Evolutionary conservation across 805 yeast genomes (phyloP).

Genomic region (Lipomyces mesembrius): DNA sequence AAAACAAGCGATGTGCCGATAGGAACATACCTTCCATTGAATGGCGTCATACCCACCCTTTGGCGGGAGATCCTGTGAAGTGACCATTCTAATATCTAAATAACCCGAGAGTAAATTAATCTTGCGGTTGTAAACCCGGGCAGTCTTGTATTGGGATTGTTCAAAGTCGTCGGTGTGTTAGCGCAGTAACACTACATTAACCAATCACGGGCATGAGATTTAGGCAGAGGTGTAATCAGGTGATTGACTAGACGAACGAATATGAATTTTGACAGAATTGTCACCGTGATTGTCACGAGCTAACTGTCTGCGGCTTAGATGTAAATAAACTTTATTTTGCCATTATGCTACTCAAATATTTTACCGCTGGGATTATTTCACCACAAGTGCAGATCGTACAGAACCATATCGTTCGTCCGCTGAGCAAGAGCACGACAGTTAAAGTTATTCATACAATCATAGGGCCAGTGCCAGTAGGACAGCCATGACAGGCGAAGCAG

Average conservation of each 20-base stretch:
- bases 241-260: neutral
- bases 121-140: neutral
- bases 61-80: slow-evolving; percentile 81
- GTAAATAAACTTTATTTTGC: neutral
- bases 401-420: no score
- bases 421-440: neutral
- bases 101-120: neutral
- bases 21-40: slow-evolving; percentile 66
- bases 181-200: neutral
- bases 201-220: neutral
- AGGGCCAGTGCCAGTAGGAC: neutral
- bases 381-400: no score
- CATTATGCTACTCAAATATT: no score
- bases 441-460: neutral
- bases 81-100: slow-evolving; percentile 8
- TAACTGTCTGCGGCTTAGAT: neutral
- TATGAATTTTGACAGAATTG: neutral
- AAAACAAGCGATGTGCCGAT: neutral
- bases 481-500: neutral
- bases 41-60: slow-evolving; percentile 82
- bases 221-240: neutral
- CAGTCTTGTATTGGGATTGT: neutral
- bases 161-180: neutral
- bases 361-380: no score
- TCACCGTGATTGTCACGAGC: neutral